Base-by-base conservation (phyloP, 106 monocot genomes). In the Apostasia ramifera region DNA sequence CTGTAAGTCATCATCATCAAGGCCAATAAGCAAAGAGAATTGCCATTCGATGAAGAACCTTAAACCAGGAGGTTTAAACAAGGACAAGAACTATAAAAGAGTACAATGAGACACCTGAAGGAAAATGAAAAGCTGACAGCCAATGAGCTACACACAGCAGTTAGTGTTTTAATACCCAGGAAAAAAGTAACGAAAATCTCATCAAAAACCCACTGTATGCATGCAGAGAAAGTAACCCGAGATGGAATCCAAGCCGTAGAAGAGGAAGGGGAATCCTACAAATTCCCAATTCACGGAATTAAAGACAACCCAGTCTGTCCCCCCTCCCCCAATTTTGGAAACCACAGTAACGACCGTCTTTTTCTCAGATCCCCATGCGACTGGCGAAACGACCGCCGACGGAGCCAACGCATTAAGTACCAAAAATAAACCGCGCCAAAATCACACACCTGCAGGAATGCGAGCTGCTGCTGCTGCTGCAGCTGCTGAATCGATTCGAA, bases 381-480 rank as follows among this genome's bases (percentile, higher is more conserved):
- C 53, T 42, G 47, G 65, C 47, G 48, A 46, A 65, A 65, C 14
- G 38, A 48, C 48, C 13, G 48, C 26, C 10, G 26, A 65, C 47
- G 0, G 48, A 65, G 40, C 53, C 51, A 54, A 54, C 15, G 2
- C 12, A 5, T 37, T 4, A 54, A 42, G 68, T 54, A 53, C 53
- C 58, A 39, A 8, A 15, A 54, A 66, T 55, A 58, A 53, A 74
- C 15, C 4, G 49, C 49, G 50, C 67, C 4, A 46, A 53, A 67
- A 4, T 59, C 48, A 41, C 67, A 75, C 49, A 86, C 82, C 82
- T 82, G 85, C 44, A 76, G 71, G 56, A 79, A 79, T 14, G 63
- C 82, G 9, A 82, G 59, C 61, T 70, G 78, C 58, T 77, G 77
- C 60, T 81, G 81, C 6, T 73, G 71, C 43, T 79, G 78, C 56